Base-by-base conservation (phyloP, 2,329 filamentous ascomycete species). In the Thermomyces lanuginosus region DNA sequence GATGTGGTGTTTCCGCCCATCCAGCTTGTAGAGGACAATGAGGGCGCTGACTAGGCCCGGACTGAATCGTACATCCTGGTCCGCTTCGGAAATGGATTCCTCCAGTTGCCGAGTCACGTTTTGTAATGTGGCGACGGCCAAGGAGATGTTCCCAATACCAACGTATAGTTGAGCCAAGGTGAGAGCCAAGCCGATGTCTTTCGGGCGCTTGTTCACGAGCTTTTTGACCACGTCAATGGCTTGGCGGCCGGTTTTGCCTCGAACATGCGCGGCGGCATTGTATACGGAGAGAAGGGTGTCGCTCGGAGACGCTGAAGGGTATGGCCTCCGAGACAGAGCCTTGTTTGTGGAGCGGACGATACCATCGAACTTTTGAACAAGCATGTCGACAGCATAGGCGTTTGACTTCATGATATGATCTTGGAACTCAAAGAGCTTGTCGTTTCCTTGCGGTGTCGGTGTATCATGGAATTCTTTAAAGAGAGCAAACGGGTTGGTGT, bases 111-210 rank as follows among this genome's bases (percentile, higher is more conserved):
- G 66, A 29, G 92, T 66, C 45, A 89, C 84, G 1, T 66, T 59
- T 45, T 92, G 77, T 2, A 93, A 60, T 4, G 81, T 61, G n/a
- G 64, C 60, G 18, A 83, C 68, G 4, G 86, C 86, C 3, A 76
- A 72, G 16, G 68, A 74, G 15, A 70, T 64, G 45, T 86, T 82
- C 24, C 74, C 69, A 21, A 64, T 69, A 26, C 72, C 62, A 9
- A 89, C 61, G 45, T 91, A 83, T 22, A 92, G 66, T 48, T 93
- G 83, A 6, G 86, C 65, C 30, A 82, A 67, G 6, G 80, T 83
- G 20, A 93, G 60, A 13, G 80, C 57, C 3, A 93, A 62, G 1
- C 84, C 86, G 12, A 92, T 60, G 45, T 93, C 82, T 33, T 70
- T 69, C 0, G 83, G 80, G 16, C 80, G 64, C 44, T 72, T 75